Conservation (phyloP, 331 rosid genomes). For the Telfairia occidentalis region DNA sequence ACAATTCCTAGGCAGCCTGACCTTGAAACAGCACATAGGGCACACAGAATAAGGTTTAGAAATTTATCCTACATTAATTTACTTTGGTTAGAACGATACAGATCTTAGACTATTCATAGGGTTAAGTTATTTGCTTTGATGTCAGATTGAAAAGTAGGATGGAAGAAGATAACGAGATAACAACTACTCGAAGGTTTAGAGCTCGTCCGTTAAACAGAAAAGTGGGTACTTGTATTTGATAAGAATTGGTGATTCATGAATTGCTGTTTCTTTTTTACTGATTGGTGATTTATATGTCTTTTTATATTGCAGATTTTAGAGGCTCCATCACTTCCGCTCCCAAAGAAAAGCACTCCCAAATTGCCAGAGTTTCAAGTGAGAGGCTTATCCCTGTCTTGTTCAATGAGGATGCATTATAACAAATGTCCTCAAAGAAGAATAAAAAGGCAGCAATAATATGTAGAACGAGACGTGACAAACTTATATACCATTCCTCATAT, state of each 20-base stretch:
- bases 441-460: not conserved
- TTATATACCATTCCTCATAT: not conserved
- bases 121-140: slow-evolving; percentile 12
- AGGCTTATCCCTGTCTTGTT: not conserved
- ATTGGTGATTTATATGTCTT: slow-evolving; percentile 15
- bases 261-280: slow-evolving; percentile 1
- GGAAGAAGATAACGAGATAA: slow-evolving; percentile 30
- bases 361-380: slow-evolving; percentile 89
- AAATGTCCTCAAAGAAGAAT: not conserved
- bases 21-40: slow-evolving; percentile 72
- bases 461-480: not conserved
- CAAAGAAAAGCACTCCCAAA: slow-evolving; percentile 61
- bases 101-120: slow-evolving; percentile 13
- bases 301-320: slow-evolving; percentile 56
- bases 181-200: slow-evolving; percentile 50
- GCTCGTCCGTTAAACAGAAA: slow-evolving; percentile 90
- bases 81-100: not conserved
- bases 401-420: not conserved
- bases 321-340: slow-evolving; percentile 72
- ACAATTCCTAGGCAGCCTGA: slow-evolving; percentile 88
- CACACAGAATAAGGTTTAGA: slow-evolving; percentile 62
- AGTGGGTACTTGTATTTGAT: slow-evolving; percentile 41
- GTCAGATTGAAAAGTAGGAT: slow-evolving; percentile 45
- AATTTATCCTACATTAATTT: slow-evolving; percentile 16
- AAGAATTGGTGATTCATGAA: slow-evolving; percentile 5